phyloP scores from a whole-genome alignment of 768 basidiomycete genomes.

The Serendipita sp. region DNA sequence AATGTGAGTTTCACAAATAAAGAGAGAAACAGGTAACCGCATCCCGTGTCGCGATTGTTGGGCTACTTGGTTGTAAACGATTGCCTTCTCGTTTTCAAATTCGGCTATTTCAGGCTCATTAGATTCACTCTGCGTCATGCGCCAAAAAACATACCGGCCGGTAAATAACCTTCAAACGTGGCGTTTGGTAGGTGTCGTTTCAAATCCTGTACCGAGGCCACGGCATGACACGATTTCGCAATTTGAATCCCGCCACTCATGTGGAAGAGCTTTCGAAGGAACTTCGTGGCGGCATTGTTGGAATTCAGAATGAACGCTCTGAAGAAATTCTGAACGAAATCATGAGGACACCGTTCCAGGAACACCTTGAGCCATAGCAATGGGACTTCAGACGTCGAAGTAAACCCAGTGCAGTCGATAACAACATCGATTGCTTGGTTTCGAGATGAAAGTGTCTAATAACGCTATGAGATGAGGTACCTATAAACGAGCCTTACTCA shows the following conservation, averaged over 20 bases:
- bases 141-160: conserved; percentile 36
- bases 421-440: conserved; percentile 44
- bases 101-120: conserved; percentile 26
- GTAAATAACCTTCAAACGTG: conserved; percentile 31
- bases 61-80: conserved; percentile 43
- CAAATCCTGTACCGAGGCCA: conserved; percentile 48
- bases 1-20: conserved; percentile 53
- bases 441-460: conserved; percentile 35
- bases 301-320: conserved; percentile 57
- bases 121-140: background rate
- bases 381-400: conserved; percentile 60
- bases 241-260: conserved; percentile 40
- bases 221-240: conserved; percentile 38
- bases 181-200: conserved; percentile 37
- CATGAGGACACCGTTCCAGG: conserved; percentile 54
- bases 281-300: conserved; percentile 53
- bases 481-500: conserved; percentile 15
- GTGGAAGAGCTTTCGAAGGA: conserved; percentile 62
- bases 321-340: conserved; percentile 47
- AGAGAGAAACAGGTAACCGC: conserved; percentile 55
- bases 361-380: conserved; percentile 69
- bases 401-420: conserved; percentile 68
- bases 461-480: background rate
- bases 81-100: conserved; percentile 43
- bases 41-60: conserved; percentile 51